Conservation (phyloP, 257 asterid species). For the Nicotiana attenuata region DNA sequence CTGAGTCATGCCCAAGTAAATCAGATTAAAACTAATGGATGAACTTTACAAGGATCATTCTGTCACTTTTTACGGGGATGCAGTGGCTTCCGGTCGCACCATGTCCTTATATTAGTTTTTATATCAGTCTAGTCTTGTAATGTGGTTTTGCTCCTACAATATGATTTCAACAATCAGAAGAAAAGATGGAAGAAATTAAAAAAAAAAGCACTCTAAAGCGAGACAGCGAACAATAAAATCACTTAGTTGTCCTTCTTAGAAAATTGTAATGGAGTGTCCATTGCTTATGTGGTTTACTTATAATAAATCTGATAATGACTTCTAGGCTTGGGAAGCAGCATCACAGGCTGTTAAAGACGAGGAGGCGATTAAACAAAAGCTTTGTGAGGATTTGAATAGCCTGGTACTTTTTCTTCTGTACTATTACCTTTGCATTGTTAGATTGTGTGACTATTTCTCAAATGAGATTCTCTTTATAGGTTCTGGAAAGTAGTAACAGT, state of each 20-base stretch:
- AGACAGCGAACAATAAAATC: neutral
- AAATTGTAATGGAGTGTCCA: neutral
- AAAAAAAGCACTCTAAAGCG: neutral
- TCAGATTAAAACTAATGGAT: neutral
- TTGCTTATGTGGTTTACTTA: neutral
- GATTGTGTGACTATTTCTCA: neutral
- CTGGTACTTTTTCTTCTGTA: conserved; percentile 36
- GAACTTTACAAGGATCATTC: neutral
- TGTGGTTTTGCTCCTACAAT: neutral
- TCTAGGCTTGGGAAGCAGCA: conserved; percentile 83
- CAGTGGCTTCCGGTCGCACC: neutral
- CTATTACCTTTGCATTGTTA: neutral
- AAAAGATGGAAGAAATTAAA: neutral
- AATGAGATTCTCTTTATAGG: conserved; percentile 40
- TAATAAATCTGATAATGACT: neutral
- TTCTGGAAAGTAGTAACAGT: conserved; percentile 70
- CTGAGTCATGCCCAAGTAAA: neutral
- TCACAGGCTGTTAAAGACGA: conserved; percentile 65
- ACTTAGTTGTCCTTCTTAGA: neutral
- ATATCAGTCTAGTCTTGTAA: neutral
- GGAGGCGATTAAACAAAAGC: conserved; percentile 66
- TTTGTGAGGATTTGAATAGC: conserved; percentile 64
- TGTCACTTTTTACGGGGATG: neutral
- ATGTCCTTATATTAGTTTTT: neutral
- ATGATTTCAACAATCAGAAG: neutral